A percentile compares a stretch with the other conserved stretches of the same genome.
Evolutionary conservation across 805 yeast species (phyloP).

Genomic region (Kluyveromyces dobzhanskii): DNA sequence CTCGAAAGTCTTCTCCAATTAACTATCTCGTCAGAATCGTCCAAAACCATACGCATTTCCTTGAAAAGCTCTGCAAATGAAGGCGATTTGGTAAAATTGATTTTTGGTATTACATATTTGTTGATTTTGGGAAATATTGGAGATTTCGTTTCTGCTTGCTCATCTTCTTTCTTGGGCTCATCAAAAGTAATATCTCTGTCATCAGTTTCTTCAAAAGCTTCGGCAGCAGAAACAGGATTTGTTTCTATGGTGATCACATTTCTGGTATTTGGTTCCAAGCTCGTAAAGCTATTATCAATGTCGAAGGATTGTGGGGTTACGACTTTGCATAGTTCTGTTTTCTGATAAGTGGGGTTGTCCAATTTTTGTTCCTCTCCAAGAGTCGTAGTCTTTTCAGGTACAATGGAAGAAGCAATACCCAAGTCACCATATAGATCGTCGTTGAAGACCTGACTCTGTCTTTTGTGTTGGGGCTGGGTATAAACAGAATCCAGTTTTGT

Average conservation of each 20-base stretch:
- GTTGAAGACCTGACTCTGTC: slow-evolving; percentile 22
- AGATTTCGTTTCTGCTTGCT: background rate
- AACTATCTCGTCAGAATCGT: slow-evolving; percentile 24
- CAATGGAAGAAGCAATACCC: slow-evolving; percentile 2
- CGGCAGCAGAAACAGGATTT: no score
- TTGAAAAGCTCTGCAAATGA: slow-evolving; percentile 26
- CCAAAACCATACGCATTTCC: slow-evolving; percentile 25
- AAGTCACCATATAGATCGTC: slow-evolving; percentile 26
- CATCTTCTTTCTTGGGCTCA: no score
- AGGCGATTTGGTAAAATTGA: slow-evolving; percentile 19
- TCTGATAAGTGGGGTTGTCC: no score
- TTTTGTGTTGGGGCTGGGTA: background rate
- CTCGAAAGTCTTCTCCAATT: slow-evolving; percentile 26
- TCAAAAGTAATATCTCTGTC: no score
- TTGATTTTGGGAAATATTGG: slow-evolving; percentile 16
- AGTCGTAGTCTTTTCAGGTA: background rate
- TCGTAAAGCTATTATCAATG: no score
- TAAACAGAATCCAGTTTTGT: background rate
- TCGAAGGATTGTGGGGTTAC: no score
- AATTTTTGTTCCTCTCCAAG: no score
- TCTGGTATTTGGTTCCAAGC: no score
- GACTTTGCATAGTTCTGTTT: no score
- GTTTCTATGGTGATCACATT: no score
- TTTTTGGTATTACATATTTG: slow-evolving; percentile 3
- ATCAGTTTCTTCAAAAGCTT: no score